These are phyloP conservation scores for Globisporangium nagaii DNA, from an alignment of 352 stramenopile species.

Conservation along the genomic window DNA sequence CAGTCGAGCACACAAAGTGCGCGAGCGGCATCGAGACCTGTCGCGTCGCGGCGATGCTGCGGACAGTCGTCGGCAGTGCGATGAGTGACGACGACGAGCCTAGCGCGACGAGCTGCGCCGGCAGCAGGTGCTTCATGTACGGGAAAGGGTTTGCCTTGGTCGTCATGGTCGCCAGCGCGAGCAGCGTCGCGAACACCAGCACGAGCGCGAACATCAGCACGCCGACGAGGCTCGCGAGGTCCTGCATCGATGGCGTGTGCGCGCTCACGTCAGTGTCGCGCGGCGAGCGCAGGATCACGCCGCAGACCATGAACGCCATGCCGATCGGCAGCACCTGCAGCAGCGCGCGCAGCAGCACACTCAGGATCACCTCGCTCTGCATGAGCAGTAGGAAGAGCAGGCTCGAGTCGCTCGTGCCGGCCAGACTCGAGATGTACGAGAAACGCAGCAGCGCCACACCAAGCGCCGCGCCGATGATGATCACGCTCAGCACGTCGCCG, in stretches of 20 bases:
- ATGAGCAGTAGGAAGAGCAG: constrained; percentile 42
- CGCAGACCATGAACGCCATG: constrained; percentile 38
- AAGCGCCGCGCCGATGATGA: constrained; percentile 25
- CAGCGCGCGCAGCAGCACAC: constrained; percentile 29
- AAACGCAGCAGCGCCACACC: constrained; percentile 24
- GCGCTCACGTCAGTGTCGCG: constrained; percentile 7
- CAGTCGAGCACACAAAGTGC: constrained; percentile 45
- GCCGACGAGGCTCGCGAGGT: constrained; percentile 32
- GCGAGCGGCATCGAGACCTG: constrained; percentile 53
- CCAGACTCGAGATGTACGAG: constrained; percentile 8
- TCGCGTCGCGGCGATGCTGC: constrained; percentile 38
- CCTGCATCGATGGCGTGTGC: constrained; percentile 13
- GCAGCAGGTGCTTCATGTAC: constrained; percentile 38
- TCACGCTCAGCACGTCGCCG: constrained; percentile 30
- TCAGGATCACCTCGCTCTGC: constrained; percentile 37
- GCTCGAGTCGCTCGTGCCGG: constrained; percentile 18
- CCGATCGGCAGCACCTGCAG: constrained; percentile 34
- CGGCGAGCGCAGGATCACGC: constrained; percentile 24
- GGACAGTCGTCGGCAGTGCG: constrained; percentile 43
- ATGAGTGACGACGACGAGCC: constrained; percentile 44
- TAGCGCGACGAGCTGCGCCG: constrained; percentile 45
- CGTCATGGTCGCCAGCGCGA: constrained; percentile 27
- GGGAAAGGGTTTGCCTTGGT: constrained; percentile 44
- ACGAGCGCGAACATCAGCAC: constrained; percentile 44
- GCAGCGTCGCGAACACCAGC: constrained; percentile 30